These are phyloP conservation scores for Monosporascus sp. DNA, from an alignment of 2,329 filamentous ascomycete genomes.

Conservation along the genomic window DNA sequence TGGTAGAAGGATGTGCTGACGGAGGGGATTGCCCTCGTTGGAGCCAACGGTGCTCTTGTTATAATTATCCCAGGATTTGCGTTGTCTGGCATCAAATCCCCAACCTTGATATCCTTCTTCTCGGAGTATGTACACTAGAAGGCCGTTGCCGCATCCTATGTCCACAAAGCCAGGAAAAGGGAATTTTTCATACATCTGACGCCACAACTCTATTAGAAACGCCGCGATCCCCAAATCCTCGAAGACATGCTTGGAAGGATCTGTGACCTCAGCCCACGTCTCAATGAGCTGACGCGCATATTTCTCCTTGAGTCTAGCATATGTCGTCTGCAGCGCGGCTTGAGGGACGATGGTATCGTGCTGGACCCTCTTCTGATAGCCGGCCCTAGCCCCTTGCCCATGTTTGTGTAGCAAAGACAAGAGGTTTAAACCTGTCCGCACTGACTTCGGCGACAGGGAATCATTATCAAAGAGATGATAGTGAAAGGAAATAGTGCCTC, in stretches of 20 bases:
- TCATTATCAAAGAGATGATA: slow-evolving; percentile 47
- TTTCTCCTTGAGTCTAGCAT: slow-evolving; percentile 69
- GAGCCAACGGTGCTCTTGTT: slow-evolving; percentile 22
- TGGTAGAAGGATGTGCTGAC: slow-evolving; percentile 45
- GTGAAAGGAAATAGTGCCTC: slow-evolving; percentile 53
- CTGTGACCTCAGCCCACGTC: slow-evolving; percentile 81
- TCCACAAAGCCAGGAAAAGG: slow-evolving; percentile 87
- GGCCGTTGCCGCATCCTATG: slow-evolving; percentile 90
- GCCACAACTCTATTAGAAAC: slow-evolving; percentile 89
- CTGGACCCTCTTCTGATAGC: slow-evolving; percentile 75
- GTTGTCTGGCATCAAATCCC: slow-evolving; percentile 83
- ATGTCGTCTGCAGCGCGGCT: slow-evolving; percentile 73
- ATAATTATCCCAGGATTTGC: slow-evolving; percentile 82
- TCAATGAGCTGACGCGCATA: slow-evolving; percentile 68
- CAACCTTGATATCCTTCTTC: slow-evolving; percentile 78
- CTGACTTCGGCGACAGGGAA: slow-evolving; percentile 41
- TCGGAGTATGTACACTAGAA: slow-evolving; percentile 77
- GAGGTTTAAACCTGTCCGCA: slow-evolving; percentile 63
- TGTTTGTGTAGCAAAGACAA: slow-evolving; percentile 68
- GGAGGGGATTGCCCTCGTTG: slow-evolving; percentile 28
- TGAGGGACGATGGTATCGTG: slow-evolving; percentile 80
- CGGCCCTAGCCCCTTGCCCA: slow-evolving; percentile 55
- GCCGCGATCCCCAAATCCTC: slow-evolving; percentile 89
- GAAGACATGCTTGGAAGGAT: slow-evolving; percentile 88
- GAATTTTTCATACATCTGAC: slow-evolving; percentile 62